phyloP scores from a whole-genome alignment of 371 early-diverging fungal genomes.

The Synchytrium microbalum region DNA sequence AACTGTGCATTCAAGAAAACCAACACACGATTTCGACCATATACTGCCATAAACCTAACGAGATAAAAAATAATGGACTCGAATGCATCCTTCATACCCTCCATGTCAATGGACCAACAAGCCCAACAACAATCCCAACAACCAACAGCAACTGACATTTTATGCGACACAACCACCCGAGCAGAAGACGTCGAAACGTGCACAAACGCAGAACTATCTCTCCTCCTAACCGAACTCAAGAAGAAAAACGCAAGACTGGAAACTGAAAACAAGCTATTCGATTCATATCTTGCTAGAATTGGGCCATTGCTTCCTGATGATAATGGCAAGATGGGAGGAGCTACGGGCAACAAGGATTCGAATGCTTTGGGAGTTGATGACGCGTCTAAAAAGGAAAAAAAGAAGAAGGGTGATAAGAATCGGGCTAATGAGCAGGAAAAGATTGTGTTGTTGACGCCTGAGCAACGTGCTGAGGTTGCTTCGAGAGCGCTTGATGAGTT shows the following conservation, averaged over 20 bases:
- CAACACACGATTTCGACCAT: neutral
- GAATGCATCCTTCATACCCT: neutral
- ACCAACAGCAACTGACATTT: neutral
- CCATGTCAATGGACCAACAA: neutral
- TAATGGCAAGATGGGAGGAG: slow-evolving; percentile 5
- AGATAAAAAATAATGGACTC: neutral
- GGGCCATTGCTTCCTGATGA: slow-evolving; percentile 18
- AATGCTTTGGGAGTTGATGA: slow-evolving; percentile 3
- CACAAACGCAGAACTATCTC: slow-evolving; percentile 30
- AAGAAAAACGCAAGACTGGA: slow-evolving; percentile 25
- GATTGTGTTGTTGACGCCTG: slow-evolving; percentile 36
- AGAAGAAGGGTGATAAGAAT: slow-evolving; percentile 39
- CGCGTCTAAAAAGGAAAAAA: slow-evolving; percentile 19
- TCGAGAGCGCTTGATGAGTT: slow-evolving; percentile 47
- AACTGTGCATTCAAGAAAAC: neutral
- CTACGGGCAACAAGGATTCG: slow-evolving; percentile 1
- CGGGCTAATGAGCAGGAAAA: slow-evolving; percentile 27
- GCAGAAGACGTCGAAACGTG: slow-evolving; percentile 34
- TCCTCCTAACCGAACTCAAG: slow-evolving; percentile 27
- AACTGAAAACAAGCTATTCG: slow-evolving; percentile 39
- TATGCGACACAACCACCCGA: neutral
- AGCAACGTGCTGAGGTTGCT: slow-evolving; percentile 48
- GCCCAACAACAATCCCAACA: neutral
- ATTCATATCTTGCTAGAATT: slow-evolving; percentile 32
- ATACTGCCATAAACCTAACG: neutral